Conservation (phyloP, 768 basidiomycete genomes). For the Boletus subparvulus region DNA sequence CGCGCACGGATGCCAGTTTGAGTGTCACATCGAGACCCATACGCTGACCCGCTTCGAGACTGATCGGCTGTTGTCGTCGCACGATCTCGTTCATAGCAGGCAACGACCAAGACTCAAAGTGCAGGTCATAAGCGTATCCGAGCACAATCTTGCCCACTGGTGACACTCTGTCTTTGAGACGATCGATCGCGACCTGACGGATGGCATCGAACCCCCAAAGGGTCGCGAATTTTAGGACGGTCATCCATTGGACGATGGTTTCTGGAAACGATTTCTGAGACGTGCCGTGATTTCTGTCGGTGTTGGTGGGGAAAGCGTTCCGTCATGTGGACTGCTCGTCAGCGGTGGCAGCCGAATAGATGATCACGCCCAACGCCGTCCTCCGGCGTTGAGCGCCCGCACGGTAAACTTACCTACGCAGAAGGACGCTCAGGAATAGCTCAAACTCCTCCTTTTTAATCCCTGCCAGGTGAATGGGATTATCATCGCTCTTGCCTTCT, state of each 20-base stretch:
- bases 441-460: slow-evolving; percentile 20
- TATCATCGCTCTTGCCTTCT: slow-evolving; percentile 15
- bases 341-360: not conserved
- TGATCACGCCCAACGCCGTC: not conserved
- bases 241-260: slow-evolving; percentile 33
- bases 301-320: not conserved
- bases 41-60: slow-evolving; percentile 25
- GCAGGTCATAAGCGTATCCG: slow-evolving; percentile 28
- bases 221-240: slow-evolving; percentile 37
- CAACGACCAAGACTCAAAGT: slow-evolving; percentile 32
- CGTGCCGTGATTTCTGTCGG: not conserved
- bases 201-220: slow-evolving; percentile 37
- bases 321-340: not conserved
- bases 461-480: slow-evolving; percentile 16
- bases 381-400: too few relatives aligned
- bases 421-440: slow-evolving; percentile 12
- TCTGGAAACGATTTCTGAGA: not conserved
- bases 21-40: slow-evolving; percentile 26
- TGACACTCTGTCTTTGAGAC: slow-evolving; percentile 8
- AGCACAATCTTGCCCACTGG: slow-evolving; percentile 36
- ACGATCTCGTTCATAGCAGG: slow-evolving; percentile 38
- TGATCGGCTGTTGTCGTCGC: slow-evolving; percentile 3
- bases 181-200: slow-evolving; percentile 29
- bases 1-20: slow-evolving; percentile 15
- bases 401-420: slow-evolving; percentile 8